phyloP scores from a whole-genome alignment of 805 yeast genomes.

The Teunomyces barrocoloradensis region DNA sequence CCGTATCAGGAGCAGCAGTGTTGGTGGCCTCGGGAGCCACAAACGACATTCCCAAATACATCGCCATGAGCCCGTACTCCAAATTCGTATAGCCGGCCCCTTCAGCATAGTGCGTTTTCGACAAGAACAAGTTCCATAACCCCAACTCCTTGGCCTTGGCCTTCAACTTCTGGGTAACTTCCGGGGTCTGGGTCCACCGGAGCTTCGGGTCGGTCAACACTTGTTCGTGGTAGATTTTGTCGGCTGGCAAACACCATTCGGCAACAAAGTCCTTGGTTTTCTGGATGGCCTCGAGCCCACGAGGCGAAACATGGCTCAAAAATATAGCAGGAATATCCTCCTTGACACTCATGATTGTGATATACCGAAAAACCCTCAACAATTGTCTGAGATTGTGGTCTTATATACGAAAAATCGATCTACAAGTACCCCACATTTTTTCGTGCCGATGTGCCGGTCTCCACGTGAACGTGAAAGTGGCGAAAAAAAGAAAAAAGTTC shows the following conservation, averaged over 20 bases:
- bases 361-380: background rate
- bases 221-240: slow-evolving; percentile 41
- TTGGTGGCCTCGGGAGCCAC: slow-evolving; percentile 61
- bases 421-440: background rate
- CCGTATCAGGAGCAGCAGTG: slow-evolving; percentile 63
- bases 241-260: slow-evolving; percentile 57
- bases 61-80: slow-evolving; percentile 66
- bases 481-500: background rate
- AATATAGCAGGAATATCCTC: slow-evolving; percentile 43
- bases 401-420: background rate
- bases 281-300: slow-evolving; percentile 38
- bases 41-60: slow-evolving; percentile 53
- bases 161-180: slow-evolving; percentile 50
- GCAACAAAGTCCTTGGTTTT: slow-evolving; percentile 51
- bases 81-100: slow-evolving; percentile 60
- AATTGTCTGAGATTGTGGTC: background rate
- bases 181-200: slow-evolving; percentile 50
- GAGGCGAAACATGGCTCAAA: slow-evolving; percentile 32
- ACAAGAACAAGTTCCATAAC: slow-evolving; percentile 60
- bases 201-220: slow-evolving; percentile 35
- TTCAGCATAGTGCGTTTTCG: slow-evolving; percentile 40
- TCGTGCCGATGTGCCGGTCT: background rate
- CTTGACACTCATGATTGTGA: slow-evolving; percentile 13
- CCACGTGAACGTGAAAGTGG: background rate
- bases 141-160: slow-evolving; percentile 50